phyloP scores from a whole-genome alignment of 148 eudicot genomes.

The Fagopyrum esculentum region DNA sequence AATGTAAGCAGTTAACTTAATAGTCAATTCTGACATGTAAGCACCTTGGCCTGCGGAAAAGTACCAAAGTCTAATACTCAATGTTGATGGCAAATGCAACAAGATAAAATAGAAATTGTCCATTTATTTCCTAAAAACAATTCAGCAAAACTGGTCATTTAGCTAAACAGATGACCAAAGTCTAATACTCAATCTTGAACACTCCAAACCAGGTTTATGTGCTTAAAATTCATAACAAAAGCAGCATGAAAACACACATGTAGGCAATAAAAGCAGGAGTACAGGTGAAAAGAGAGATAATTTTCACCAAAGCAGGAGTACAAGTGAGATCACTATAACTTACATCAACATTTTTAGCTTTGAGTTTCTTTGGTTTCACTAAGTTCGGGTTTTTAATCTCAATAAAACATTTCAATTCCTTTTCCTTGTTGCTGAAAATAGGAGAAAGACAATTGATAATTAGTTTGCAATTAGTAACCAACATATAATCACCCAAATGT shows the following conservation, averaged over 20 bases:
- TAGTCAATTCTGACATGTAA: not conserved
- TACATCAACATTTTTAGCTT: slow-evolving; percentile 83
- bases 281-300: slow-evolving; percentile 15
- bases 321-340: slow-evolving; percentile 16
- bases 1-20: not conserved
- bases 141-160: not conserved
- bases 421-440: slow-evolving; percentile 43
- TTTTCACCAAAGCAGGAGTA: slow-evolving; percentile 41
- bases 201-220: not conserved
- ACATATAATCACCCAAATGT: not conserved
- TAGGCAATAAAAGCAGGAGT: not conserved
- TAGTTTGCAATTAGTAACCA: not conserved
- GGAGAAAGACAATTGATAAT: not conserved
- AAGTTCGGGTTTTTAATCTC: slow-evolving; percentile 86
- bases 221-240: not conserved
- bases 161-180: not conserved
- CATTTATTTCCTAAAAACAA: not conserved
- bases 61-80: not conserved
- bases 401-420: slow-evolving; percentile 77
- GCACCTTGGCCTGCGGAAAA: not conserved
- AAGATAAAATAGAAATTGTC: not conserved
- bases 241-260: not conserved
- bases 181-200: not conserved
- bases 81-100: not conserved
- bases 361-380: slow-evolving; percentile 70